Conservation (phyloP, 108 stramenopile genomes). For the Fragilariopsis cylindrus region DNA sequence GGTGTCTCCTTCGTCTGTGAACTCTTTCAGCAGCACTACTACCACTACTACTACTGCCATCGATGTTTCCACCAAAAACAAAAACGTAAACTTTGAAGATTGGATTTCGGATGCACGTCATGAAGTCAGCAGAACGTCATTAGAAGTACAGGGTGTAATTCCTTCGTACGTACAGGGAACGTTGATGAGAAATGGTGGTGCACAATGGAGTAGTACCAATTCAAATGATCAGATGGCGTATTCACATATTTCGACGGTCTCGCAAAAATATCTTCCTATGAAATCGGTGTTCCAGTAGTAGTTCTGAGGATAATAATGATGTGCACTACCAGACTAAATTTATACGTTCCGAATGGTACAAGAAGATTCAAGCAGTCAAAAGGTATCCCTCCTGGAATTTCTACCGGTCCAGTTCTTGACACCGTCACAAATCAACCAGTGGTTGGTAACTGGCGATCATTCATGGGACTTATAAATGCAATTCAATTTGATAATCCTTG, state of each 20-base stretch:
- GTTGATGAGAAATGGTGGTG: slow-evolving; percentile 42
- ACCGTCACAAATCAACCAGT: slow-evolving; percentile 9
- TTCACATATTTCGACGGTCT: slow-evolving; percentile 49
- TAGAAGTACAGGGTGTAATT: slow-evolving; percentile 9
- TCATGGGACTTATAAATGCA: neutral
- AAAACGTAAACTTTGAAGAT: slow-evolving; percentile 42
- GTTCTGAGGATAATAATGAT: neutral
- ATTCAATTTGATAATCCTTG: slow-evolving; percentile 41
- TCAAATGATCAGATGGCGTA: slow-evolving; percentile 7
- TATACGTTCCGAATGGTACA: slow-evolving; percentile 30
- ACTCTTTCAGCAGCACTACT: slow-evolving; percentile 49
- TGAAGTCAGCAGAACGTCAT: slow-evolving; percentile 15
- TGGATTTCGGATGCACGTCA: slow-evolving; percentile 43
- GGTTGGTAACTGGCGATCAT: neutral
- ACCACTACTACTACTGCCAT: too few species aligned
- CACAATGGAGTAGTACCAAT: slow-evolving; percentile 18
- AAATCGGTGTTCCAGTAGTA: neutral
- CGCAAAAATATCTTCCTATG: slow-evolving; percentile 40
- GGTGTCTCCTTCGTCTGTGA: slow-evolving; percentile 86
- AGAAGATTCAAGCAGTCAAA: slow-evolving; percentile 12
- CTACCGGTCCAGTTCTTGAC: slow-evolving; percentile 41
- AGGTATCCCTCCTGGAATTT: slow-evolving; percentile 1
- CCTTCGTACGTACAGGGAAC: slow-evolving; percentile 39
- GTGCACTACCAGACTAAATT: slow-evolving; percentile 17
- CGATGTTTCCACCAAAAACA: neutral